Percentiles rank a stretch among this genome's conserved stretches.
phyloP scores from a whole-genome alignment of 345 rosid genomes.

The Rhodamnia argentea region DNA sequence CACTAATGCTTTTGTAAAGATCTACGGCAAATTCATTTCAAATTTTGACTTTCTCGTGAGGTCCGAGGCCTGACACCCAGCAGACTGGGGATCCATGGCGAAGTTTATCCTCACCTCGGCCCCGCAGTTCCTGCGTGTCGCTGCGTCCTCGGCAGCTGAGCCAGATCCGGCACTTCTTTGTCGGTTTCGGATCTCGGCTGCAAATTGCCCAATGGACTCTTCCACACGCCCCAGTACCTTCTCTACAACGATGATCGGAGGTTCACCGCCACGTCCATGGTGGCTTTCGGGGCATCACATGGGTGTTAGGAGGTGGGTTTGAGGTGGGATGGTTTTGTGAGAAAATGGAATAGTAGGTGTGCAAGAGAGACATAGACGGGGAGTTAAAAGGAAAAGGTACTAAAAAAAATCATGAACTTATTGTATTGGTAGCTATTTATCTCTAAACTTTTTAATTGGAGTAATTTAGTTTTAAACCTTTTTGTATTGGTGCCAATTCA shows the following conservation, averaged over 20 bases:
- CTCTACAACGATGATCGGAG: background rate
- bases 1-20: background rate
- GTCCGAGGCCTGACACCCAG: background rate
- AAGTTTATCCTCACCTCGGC: slow-evolving; percentile 18
- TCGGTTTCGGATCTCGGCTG: slow-evolving; percentile 26
- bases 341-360: background rate
- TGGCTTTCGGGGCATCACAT: background rate
- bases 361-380: background rate
- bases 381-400: no score
- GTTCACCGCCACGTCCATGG: background rate
- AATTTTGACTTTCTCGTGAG: background rate
- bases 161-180: slow-evolving; percentile 24
- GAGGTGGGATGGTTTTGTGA: background rate
- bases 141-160: slow-evolving; percentile 22
- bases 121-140: slow-evolving; percentile 16
- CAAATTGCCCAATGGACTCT: slow-evolving; percentile 27
- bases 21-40: background rate
- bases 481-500: no score
- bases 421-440: no score
- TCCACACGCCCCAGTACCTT: slow-evolving; percentile 22
- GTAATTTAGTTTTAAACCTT: no score
- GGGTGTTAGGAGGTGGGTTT: background rate
- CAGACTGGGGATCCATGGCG: background rate
- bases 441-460: no score
- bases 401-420: no score